Evolutionary conservation across 1,284 basidiomycete genomes (phyloP).

Genomic region (Ceratobasidium sp.): DNA sequence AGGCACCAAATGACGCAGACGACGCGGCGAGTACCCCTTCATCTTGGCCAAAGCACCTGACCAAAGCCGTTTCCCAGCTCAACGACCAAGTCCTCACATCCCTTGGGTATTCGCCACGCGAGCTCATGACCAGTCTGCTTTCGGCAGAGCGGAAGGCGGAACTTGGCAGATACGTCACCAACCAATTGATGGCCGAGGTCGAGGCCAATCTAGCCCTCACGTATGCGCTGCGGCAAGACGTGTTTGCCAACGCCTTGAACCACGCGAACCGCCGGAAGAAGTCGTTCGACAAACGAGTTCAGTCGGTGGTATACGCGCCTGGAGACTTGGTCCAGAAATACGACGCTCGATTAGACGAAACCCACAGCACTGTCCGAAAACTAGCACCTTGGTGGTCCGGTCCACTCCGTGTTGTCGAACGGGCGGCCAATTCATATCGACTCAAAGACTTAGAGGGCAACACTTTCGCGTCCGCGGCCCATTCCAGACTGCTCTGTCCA

Average conservation of each 20-base stretch:
- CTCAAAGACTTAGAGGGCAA: conserved; percentile 10
- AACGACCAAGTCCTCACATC: conserved; percentile 48
- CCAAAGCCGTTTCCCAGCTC: conserved; percentile 30
- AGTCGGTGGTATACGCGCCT: neutral
- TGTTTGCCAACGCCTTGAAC: neutral
- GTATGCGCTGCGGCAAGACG: conserved; percentile 16
- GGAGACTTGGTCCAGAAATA: conserved; percentile 18
- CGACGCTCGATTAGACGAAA: conserved; percentile 23
- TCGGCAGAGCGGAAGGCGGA: neutral
- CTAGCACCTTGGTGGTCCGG: conserved; percentile 18
- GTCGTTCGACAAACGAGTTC: neutral
- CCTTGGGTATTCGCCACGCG: conserved; percentile 46
- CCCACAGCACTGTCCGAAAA: conserved; percentile 8
- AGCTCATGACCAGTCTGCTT: conserved; percentile 46
- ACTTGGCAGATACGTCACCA: neutral
- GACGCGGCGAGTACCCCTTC: conserved; percentile 7
- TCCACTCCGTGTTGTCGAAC: neutral
- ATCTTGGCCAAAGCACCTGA: conserved; percentile 49
- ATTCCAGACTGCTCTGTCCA: conserved; percentile 14
- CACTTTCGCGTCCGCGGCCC: neutral
- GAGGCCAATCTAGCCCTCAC: conserved; percentile 14
- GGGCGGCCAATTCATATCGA: neutral
- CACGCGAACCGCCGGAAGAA: neutral
- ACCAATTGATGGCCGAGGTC: neutral
- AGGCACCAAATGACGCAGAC: conserved; percentile 15